Evolutionary conservation across 306 rosid species (phyloP), one percentile per base, ranked within the genome.

Genomic region (Biancaea sappan): DNA sequence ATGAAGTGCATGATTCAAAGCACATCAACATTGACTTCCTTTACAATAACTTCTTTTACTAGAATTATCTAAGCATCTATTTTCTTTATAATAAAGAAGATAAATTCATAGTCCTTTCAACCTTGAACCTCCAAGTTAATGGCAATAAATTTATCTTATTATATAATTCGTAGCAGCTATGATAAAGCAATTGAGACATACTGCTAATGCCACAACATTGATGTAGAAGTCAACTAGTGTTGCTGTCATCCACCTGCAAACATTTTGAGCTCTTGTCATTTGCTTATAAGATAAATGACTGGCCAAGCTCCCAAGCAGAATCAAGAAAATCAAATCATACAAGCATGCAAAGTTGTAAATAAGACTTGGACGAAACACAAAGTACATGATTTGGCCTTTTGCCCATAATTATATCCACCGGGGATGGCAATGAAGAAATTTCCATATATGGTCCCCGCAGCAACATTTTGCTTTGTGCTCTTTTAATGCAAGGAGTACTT

Each of bases 181-280:
- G 28, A 76, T 52, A 28, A 78, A 73, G 81, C 46, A 69, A 34
- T 38, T 4, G 72, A 50, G 71, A 81, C 96, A 71, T 89, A 94
- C 98, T 29, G 92, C 84, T 66, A 94, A 46, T 57, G 89, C 92
- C 69, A 78, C 72, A 51, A 88, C 91, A 75, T 89, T 91, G 89
- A 91, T 71, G 74, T 89, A 91, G 86, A 94, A 94, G 85, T 91
- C 97, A 56, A 94, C 26, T 8, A 91, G 86, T 31, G 96, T 89
- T 66, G 97, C 91, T 22, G 22, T 4, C 96, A 85, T 69, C 97
- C 94, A 91, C 81, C 98, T 94, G 89, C 74, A 84, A 84, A 73
- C 16, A 65, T 43, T 78, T 77, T 37, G 81, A 84, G 74, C 46
- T 71, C 32, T 32, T 75, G 38, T 57, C 40, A 57, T 75, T 58